Evolutionary conservation across 2,329 filamentous ascomycete species (phyloP).

Genomic region (Hypoxylon sp.): DNA sequence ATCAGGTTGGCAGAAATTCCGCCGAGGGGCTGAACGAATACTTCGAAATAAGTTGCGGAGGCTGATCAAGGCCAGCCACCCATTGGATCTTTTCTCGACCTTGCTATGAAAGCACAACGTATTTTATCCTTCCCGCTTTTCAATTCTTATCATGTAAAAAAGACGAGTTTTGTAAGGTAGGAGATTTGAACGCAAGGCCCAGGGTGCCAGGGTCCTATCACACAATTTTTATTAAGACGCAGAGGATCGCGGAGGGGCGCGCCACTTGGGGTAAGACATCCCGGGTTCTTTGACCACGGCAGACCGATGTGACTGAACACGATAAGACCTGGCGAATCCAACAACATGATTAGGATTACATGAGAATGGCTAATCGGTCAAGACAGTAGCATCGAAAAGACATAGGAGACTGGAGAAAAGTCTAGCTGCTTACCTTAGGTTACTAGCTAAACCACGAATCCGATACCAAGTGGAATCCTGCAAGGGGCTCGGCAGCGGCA

Average conservation of each 20-base stretch:
- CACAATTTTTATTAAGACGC: conserved; percentile 25
- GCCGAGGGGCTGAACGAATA: background rate
- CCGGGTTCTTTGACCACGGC: conserved; percentile 5
- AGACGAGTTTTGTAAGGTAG: background rate
- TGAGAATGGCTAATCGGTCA: conserved; percentile 15
- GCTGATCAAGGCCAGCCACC: background rate
- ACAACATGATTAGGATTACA: conserved; percentile 21
- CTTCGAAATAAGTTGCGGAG: background rate
- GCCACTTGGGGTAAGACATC: conserved; percentile 29
- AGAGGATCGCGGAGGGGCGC: conserved; percentile 15
- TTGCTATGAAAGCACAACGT: background rate
- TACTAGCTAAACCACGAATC: background rate
- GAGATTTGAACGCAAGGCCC: background rate
- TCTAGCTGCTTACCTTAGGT: background rate
- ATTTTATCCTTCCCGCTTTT: background rate
- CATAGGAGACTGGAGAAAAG: background rate
- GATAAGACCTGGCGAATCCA: conserved; percentile 36
- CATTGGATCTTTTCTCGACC: conserved; percentile 2
- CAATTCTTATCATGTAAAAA: conserved; percentile 10
- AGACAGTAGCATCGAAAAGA: conserved; percentile 15
- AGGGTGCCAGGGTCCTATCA: conserved; percentile 21
- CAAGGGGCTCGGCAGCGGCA: conserved; percentile 27
- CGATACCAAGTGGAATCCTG: conserved; percentile 11
- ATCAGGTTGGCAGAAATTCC: conserved; percentile 3
- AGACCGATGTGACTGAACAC: conserved; percentile 16